Percentiles rank a stretch among this genome's conserved stretches.
Conservation (phyloP, 805 yeast genomes). For the Candida sonorensis region DNA sequence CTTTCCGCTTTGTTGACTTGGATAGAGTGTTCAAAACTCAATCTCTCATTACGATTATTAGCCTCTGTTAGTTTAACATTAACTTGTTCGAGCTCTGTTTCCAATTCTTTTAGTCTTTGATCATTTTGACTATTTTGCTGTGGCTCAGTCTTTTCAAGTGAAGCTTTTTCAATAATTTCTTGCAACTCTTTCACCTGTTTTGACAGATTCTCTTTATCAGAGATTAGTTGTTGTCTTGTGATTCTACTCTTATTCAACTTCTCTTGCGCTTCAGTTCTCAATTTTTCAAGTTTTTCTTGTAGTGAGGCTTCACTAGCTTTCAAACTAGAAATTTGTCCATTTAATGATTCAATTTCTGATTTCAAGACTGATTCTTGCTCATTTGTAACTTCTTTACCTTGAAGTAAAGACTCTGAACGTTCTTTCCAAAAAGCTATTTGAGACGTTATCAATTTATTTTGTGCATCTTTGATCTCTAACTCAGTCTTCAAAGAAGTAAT, state of each 20-base stretch:
- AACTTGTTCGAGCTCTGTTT: constrained; percentile 1
- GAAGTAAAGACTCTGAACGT: constrained; percentile 40
- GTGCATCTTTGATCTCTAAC: constrained; percentile 42
- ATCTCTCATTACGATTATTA: constrained; percentile 8
- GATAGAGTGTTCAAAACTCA: constrained; percentile 11
- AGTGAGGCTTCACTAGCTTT: constrained; percentile 10
- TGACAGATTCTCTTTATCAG: constrained; percentile 11
- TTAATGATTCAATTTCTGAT: constrained; percentile 20
- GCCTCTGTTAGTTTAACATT: constrained; percentile 5
- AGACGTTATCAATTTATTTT: constrained; percentile 38
- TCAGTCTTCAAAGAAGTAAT: constrained; percentile 17
- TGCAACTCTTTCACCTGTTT: constrained; percentile 12
- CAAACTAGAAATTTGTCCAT: constrained; percentile 10
- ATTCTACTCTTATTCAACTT: constrained; percentile 22
- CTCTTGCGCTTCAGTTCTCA: constrained; percentile 25
- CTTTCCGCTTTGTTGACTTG: constrained; percentile 8
- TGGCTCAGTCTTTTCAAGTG: constrained; percentile 1
- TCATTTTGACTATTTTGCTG: no score
- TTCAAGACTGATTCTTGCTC: constrained; percentile 14
- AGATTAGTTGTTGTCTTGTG: constrained; percentile 14
- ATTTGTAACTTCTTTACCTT: constrained; percentile 13
- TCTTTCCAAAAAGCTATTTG: constrained; percentile 57
- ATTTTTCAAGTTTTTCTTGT: constrained; percentile 20
- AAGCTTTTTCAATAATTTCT: constrained; percentile 4
- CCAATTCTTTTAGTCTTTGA: constrained; percentile 1